Evolutionary conservation across 805 yeast species (phyloP), one percentile per base, ranked within the genome.

Genomic region (Ogataea ganodermae): DNA sequence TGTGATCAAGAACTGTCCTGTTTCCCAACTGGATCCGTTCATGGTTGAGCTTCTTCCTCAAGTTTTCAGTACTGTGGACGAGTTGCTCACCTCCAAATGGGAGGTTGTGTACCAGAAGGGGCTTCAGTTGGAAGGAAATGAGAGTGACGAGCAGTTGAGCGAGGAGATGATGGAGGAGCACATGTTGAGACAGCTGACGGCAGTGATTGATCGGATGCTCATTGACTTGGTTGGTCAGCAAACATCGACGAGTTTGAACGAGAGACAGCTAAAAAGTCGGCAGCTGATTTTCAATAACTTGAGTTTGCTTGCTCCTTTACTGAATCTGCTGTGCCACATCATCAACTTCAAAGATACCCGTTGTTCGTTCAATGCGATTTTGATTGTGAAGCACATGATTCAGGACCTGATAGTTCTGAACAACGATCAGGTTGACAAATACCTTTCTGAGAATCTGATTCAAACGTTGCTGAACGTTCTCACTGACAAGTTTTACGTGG

Each of bases 81-180:
- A 78, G 32, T 71, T 89, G n/a, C 70, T 94, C 30, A 78, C 81
- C n/a, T 71, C 70, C 22, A 84, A 79, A 62, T 94, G 99, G 99
- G 80, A 75, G 23, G 74, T 72, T 53, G 87, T 82, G 16, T 80
- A 78, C 62, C 66, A 71, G 45, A 81, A 77, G 26, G 84, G 86
- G 2, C 60, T 79, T 31, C 81, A 79, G 53, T 66, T 76, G 32
- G 80, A 77, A 55, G 83, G 83, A 0, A 65, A 65, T 36, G 71
- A 68, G 46, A 84, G 82, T 51, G 96, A 90, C 57, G 91, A 83
- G 44, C 88, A 89, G 20, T 74, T 92, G 59, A 84, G 94, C n/a
- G 97, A 91, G 56, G 99, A 94, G 62, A 94, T 94, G 95, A 85
- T 94, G 87, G 97, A 92, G 57, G 99, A 94, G 63, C 96, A 92